Conservation (phyloP, 768 basidiomycete species). For the Brasilioporus rufonigricans region DNA sequence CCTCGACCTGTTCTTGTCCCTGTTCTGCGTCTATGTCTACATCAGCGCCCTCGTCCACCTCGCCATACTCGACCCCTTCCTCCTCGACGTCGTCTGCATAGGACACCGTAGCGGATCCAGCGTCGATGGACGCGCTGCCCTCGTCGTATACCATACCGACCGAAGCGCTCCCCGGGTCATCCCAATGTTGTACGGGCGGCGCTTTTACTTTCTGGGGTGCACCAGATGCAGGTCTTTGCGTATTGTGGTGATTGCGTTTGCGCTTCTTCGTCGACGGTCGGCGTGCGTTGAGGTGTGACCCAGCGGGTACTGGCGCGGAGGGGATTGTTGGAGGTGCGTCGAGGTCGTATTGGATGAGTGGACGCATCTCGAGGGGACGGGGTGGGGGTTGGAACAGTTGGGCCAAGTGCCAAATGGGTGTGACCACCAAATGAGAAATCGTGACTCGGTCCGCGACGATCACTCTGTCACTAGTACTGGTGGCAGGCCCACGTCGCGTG, state of each 20-base stretch:
- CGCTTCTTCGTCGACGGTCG: conserved; percentile 54
- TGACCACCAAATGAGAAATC: no score
- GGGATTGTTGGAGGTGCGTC: conserved; percentile 9
- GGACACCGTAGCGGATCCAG: not conserved
- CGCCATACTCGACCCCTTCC: conserved; percentile 25
- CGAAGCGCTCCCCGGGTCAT: conserved; percentile 35
- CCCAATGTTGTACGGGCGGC: conserved; percentile 39
- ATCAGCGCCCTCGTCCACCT: conserved; percentile 19
- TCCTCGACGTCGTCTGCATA: conserved; percentile 9
- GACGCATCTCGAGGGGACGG: conserved; percentile 15
- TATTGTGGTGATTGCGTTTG: conserved; percentile 28
- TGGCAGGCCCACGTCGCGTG: no score
- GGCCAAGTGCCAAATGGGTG: no score
- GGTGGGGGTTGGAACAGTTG: no score
- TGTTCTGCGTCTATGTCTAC: conserved; percentile 25
- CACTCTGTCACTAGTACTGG: no score
- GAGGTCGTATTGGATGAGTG: conserved; percentile 30
- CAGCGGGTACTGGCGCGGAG: not conserved
- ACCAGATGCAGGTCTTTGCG: not conserved
- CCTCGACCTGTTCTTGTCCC: conserved; percentile 41
- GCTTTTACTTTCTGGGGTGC: conserved; percentile 12
- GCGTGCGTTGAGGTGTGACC: not conserved
- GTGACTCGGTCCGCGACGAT: no score
- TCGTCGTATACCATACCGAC: conserved; percentile 33
- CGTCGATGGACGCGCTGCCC: not conserved